Percentiles rank a stretch among this genome's conserved stretches.
Evolutionary conservation across 129 eudicot genomes (phyloP).

Genomic region (Pseudognaphalium luteoalbum): DNA sequence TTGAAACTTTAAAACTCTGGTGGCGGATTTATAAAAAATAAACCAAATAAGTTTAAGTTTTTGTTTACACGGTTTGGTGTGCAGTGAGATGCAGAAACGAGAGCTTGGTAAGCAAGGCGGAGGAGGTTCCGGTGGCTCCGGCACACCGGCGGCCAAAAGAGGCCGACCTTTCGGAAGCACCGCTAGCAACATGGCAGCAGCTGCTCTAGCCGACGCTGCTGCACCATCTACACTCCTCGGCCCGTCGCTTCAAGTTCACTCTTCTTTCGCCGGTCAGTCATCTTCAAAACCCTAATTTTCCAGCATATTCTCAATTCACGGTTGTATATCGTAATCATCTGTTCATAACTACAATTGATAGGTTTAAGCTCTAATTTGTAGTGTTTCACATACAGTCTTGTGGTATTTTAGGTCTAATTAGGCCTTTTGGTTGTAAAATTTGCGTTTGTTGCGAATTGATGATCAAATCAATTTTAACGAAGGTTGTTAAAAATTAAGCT

Average conservation of each 20-base stretch:
- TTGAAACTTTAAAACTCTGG: background rate
- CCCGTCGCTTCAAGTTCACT: conserved; percentile 92
- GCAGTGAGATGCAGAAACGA: conserved; percentile 64
- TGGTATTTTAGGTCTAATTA: background rate
- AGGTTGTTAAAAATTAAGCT: background rate
- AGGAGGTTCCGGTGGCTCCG: conserved; percentile 73
- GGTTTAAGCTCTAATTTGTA: background rate
- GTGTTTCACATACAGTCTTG: background rate
- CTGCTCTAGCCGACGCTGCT: conserved; percentile 44
- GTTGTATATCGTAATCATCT: background rate
- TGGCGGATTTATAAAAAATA: background rate
- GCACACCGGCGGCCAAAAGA: conserved; percentile 70
- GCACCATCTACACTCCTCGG: conserved; percentile 90
- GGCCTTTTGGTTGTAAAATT: background rate
- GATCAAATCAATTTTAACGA: background rate
- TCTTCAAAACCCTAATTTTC: conserved; percentile 38
- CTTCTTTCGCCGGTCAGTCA: conserved; percentile 72
- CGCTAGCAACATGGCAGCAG: conserved; percentile 43
- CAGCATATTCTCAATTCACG: background rate
- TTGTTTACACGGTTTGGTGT: background rate
- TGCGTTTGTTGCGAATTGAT: background rate
- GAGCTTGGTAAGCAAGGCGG: conserved; percentile 68
- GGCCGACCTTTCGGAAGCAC: conserved; percentile 90
- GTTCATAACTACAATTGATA: background rate
- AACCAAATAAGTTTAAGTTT: conserved; percentile 5